phyloP scores from a whole-genome alignment of 148 eudicot genomes.

The Chenopodium quinoa region DNA sequence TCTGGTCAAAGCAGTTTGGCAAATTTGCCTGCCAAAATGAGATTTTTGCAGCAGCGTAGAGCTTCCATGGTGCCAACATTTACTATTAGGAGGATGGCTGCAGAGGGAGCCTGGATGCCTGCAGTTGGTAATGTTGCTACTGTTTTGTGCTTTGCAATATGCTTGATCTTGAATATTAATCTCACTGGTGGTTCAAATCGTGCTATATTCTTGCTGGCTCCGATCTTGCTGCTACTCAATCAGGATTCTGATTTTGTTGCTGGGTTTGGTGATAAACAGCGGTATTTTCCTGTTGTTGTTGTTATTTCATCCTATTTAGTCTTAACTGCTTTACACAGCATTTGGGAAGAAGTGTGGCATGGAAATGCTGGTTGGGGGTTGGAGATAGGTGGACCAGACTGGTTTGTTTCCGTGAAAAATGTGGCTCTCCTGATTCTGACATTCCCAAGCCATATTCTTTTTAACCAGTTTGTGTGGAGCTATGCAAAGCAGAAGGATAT shows the following conservation, averaged over 20 bases:
- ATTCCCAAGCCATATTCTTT: conserved; percentile 87
- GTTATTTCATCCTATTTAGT: conserved; percentile 76
- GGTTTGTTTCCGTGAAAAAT: conserved; percentile 92
- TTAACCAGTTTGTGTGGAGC: conserved; percentile 96
- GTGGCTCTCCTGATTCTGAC: conserved; percentile 83
- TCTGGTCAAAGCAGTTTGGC: conserved; percentile 59
- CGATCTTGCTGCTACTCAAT: conserved; percentile 80
- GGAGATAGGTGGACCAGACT: conserved; percentile 87
- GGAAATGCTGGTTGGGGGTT: conserved; percentile 90
- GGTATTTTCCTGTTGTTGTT: conserved; percentile 85
- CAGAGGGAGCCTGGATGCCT: conserved; percentile 99
- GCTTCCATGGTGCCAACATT: conserved; percentile 64
- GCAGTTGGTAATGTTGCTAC: conserved; percentile 99
- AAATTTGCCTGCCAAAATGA: conserved; percentile 62
- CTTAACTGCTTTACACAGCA: conserved; percentile 60
- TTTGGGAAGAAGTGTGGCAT: conserved; percentile 95
- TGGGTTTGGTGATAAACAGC: conserved; percentile 96
- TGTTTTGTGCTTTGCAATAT: conserved; percentile 87
- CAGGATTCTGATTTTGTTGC: conserved; percentile 98
- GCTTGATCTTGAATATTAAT: conserved; percentile 75
- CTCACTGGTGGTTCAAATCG: conserved; percentile 94
- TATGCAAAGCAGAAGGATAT: conserved; percentile 70
- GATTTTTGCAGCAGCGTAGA: conserved; percentile 92
- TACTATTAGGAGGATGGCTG: conserved; percentile 80
- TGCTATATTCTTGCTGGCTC: conserved; percentile 96